Evolutionary conservation across 1,284 basidiomycete species (phyloP), one percentile per base, ranked within the genome.

Genomic region (Neotropicomus parvogracilis): DNA sequence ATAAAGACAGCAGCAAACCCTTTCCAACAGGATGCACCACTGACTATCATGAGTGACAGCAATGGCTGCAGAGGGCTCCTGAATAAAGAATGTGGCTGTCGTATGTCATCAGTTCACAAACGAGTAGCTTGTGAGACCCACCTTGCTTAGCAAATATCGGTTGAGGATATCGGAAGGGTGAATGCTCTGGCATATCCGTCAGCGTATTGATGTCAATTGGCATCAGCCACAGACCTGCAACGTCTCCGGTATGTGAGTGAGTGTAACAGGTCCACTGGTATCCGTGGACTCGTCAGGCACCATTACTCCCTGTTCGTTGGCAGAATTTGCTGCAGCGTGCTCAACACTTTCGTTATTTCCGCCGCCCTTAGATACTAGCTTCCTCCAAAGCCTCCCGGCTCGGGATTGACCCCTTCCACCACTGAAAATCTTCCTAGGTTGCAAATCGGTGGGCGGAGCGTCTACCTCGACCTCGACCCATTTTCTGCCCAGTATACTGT

Each of bases 21-120:
- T 10, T 28, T 40, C 38, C 7, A 40, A 11, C 2, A 40, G 27
- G 10, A 6, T 6, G 27, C 12, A 14, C 38, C 38, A 40, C 13
- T 40, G 38, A 29, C 38, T 40, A 8, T 40, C 39, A 19, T 40
- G 39, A 40, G 39, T 40, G 39, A 40, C 39, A 7, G 39, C 28
- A n/a, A 40, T 13, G 10, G 17, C 4, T 2, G 39, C 39, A 31
- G 39, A 40, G 12, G 39, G 39, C 3, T 40, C 39, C 39, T 40
- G 28, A 14, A 17, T 12, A 14, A n/a, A 29, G 4, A 29, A 14
- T 14, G 9, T 20, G 19, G 2, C 19, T 3, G 39, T 40, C 17
- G 28, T 26, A 17, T 7, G 8, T 14, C 7, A 11, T 20, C 28
- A 16, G 9, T 31, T 31, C 13, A 21, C 24, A 40, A n/a, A 7